A percentile compares a stretch with the other conserved stretches of the same genome.
These are phyloP conservation scores for Colletotrichum sp. DNA, from an alignment of 2,329 filamentous ascomycete species.

Conservation along the genomic window DNA sequence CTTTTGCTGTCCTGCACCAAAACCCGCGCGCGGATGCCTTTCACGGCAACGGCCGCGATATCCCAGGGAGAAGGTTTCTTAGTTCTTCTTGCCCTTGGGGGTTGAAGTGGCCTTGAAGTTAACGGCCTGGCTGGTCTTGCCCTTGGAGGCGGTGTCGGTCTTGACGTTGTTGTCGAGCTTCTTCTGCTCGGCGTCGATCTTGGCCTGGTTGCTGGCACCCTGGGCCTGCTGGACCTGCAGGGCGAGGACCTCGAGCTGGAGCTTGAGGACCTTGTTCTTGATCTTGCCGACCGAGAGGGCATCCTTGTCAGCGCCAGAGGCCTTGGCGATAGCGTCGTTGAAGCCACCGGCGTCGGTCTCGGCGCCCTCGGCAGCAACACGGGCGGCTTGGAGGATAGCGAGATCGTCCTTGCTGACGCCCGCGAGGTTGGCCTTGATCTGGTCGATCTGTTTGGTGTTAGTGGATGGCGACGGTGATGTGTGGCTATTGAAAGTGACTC, in stretches of 20 bases:
- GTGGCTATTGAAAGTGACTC: conserved; percentile 14
- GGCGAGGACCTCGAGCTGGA: conserved; percentile 55
- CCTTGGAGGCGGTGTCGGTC: conserved; percentile 36
- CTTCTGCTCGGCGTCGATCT: conserved; percentile 50
- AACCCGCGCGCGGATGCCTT: background rate
- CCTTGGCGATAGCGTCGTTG: conserved; percentile 57
- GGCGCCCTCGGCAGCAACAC: conserved; percentile 56
- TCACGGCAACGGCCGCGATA: background rate
- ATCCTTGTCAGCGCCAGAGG: conserved; percentile 43
- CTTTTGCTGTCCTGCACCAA: background rate
- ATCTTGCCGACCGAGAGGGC: conserved; percentile 61
- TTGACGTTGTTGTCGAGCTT: conserved; percentile 61
- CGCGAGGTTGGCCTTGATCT: conserved; percentile 41
- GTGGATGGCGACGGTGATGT: background rate
- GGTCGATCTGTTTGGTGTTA: background rate
- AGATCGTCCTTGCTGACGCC: conserved; percentile 52
- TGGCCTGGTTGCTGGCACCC: conserved; percentile 44
- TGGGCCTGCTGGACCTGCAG: conserved; percentile 59
- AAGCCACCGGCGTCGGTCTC: conserved; percentile 52
- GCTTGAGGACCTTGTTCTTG: conserved; percentile 67
- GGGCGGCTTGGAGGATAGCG: conserved; percentile 54
- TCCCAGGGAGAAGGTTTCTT: background rate
- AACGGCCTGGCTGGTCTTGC: conserved; percentile 39
- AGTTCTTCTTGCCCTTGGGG: background rate
- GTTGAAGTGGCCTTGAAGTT: conserved; percentile 34